Conservation (phyloP, 2,329 filamentous ascomycete genomes). For the Plectosphaerella sp. region DNA sequence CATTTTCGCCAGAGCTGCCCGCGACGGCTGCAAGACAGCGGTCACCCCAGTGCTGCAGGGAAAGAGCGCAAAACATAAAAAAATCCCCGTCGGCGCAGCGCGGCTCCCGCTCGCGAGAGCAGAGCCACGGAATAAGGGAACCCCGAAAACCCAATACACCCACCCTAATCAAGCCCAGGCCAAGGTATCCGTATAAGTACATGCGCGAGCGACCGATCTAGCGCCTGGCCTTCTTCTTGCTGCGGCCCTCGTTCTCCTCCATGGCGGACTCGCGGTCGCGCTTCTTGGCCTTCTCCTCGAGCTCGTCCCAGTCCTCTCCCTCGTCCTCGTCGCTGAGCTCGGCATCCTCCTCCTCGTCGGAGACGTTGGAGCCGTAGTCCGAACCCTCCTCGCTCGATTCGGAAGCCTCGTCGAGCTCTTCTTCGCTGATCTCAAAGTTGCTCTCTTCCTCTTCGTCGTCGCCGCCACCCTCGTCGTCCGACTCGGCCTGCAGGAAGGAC, state of each 20-base stretch:
- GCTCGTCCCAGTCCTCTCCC: slow-evolving; percentile 89
- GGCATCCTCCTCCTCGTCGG: slow-evolving; percentile 74
- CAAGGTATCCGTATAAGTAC: no score
- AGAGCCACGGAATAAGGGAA: no score
- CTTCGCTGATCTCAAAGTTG: slow-evolving; percentile 86
- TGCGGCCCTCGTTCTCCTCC: slow-evolving; percentile 76
- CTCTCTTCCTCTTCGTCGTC: slow-evolving; percentile 85
- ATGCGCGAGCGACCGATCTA: background rate
- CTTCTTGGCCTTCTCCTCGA: slow-evolving; percentile 88
- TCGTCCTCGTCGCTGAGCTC: slow-evolving; percentile 71
- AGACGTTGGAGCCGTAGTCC: slow-evolving; percentile 88
- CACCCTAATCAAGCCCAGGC: no score
- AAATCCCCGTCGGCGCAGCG: no score
- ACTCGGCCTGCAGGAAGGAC: slow-evolving; percentile 85
- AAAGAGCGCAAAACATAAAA: no score
- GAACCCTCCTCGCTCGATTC: slow-evolving; percentile 78
- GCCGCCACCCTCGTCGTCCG: slow-evolving; percentile 74
- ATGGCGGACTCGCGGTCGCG: slow-evolving; percentile 64
- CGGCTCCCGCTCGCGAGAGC: no score
- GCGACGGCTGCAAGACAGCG: no score
- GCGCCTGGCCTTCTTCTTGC: slow-evolving; percentile 64
- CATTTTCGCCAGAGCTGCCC: no score
- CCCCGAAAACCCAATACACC: no score
- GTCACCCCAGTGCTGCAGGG: no score
- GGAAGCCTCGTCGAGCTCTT: slow-evolving; percentile 77